Evolutionary conservation across 2,329 filamentous ascomycete genomes (phyloP).

Genomic region (Colletotrichum limetticola): DNA sequence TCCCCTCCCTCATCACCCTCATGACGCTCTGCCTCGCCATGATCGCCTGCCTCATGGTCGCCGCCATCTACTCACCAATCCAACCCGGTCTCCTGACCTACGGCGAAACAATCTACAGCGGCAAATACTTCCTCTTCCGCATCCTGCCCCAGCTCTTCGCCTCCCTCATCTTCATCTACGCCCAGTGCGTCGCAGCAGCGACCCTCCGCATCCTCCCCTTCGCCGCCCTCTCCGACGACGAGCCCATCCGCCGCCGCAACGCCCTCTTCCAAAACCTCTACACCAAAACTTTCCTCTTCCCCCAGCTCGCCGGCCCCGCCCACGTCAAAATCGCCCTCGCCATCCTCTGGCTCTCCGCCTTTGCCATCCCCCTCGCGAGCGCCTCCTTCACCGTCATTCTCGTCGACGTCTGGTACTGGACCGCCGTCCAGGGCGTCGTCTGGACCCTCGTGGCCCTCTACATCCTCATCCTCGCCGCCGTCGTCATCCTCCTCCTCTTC

Average conservation of each 20-base stretch:
- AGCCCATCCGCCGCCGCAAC: slow-evolving; percentile 67
- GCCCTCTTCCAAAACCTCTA: slow-evolving; percentile 77
- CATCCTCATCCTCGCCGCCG: slow-evolving; percentile 69
- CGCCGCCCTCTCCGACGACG: slow-evolving; percentile 76
- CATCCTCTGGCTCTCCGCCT: slow-evolving; percentile 80
- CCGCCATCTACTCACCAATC: slow-evolving; percentile 73
- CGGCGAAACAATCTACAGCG: slow-evolving; percentile 72
- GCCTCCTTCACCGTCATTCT: slow-evolving; percentile 76
- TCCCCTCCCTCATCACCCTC: slow-evolving; percentile 70
- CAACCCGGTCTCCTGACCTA: slow-evolving; percentile 77
- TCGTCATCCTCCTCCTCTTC: slow-evolving; percentile 69
- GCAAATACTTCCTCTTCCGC: slow-evolving; percentile 85
- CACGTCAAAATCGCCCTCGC: slow-evolving; percentile 74
- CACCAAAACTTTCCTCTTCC: slow-evolving; percentile 75
- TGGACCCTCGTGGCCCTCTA: slow-evolving; percentile 85
- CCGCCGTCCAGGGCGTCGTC: slow-evolving; percentile 78
- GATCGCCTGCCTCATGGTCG: slow-evolving; percentile 77
- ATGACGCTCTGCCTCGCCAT: slow-evolving; percentile 74
- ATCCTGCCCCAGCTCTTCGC: slow-evolving; percentile 85
- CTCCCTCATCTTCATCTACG: slow-evolving; percentile 77
- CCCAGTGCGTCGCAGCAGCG: slow-evolving; percentile 78
- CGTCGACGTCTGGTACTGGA: slow-evolving; percentile 78
- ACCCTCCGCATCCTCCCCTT: slow-evolving; percentile 84
- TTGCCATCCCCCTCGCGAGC: slow-evolving; percentile 85
- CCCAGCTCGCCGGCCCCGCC: slow-evolving; percentile 69